phyloP scores from a whole-genome alignment of 345 rosid species.

The Brassica carinata region DNA sequence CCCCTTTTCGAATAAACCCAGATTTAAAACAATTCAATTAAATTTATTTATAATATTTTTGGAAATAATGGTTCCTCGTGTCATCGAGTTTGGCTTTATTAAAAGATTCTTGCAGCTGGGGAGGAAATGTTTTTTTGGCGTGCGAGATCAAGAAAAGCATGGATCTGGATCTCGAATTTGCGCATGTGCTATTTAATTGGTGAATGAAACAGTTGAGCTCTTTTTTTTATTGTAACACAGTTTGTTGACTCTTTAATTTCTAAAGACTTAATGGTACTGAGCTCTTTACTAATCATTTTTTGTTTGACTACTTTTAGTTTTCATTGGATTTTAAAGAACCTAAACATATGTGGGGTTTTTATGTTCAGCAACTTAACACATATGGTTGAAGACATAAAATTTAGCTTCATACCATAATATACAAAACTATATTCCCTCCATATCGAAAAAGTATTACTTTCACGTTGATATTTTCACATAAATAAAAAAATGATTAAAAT shows the following conservation, averaged over 20 bases:
- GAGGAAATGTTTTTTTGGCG: neutral
- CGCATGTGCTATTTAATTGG: neutral
- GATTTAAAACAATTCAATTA: neutral
- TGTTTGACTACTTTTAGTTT: neutral
- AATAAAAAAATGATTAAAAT: no score
- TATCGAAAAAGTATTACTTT: no score
- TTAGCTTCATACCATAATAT: neutral
- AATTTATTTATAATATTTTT: constrained; percentile 5
- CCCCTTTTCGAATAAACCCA: neutral
- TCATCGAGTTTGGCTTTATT: neutral
- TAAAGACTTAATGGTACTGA: neutral
- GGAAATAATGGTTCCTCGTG: constrained; percentile 9
- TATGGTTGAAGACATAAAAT: neutral
- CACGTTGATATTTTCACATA: no score
- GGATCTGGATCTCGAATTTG: constrained; percentile 26
- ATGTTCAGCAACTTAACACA: neutral
- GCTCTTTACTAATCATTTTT: neutral
- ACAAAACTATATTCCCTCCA: neutral
- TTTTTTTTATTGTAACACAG: no score
- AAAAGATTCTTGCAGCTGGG: neutral
- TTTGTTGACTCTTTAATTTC: neutral
- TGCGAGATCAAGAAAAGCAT: neutral
- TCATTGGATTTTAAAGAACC: neutral
- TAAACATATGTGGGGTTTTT: neutral
- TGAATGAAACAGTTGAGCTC: neutral